Base-by-base conservation (phyloP, 78 protist species). In the Dictyostelium citrinum region DNA sequence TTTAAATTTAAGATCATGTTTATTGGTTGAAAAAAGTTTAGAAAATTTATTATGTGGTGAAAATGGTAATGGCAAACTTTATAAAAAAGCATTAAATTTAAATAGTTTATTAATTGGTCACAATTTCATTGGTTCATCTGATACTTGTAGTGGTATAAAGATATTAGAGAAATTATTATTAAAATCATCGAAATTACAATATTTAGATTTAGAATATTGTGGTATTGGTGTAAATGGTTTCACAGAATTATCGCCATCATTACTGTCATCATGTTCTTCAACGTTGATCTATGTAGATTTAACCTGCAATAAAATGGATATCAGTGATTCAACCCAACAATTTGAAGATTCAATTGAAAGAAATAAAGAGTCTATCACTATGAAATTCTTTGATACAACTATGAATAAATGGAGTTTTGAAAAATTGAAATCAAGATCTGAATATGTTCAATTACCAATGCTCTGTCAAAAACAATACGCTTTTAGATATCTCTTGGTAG, bases 181-280 rank as follows among this genome's bases (percentile, higher is more conserved):
- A 14, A 49, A 41, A 20, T 82, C 82, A 43, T 46, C 75, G 7
- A 29, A 22, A 5, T 37, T 91, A 24, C 29, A n/a, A 22, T 83
- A 91, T 43, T 41, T 91, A 20, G 90, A 91, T 72, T 46, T 91
- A 22, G 95, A 88, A 3, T n/a, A 81, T 27, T 81, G 83, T 37
- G 29, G 51, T 45, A 39, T 91, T 1, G 77, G 80, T 35, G 51
- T 82, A 5, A 64, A 81, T 22, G 95, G 95, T 27, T 79, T 80
- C 5, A 61, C 67, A 11, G 64, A 71, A 1, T 29, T 91, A 9
- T 80, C 64, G 5, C 80, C 83, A 24, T 46, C 83, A 14, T 37
- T 91, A 5, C 24, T 55, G 10, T 35, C 41, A 67, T 81, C 82
- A 20, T 16, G 46, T 8, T 74, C 83, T 8, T 11, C 43, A 39